These are phyloP conservation scores for Favolaschia claudopus DNA, from an alignment of 768 basidiomycete genomes.

Conservation along the genomic window DNA sequence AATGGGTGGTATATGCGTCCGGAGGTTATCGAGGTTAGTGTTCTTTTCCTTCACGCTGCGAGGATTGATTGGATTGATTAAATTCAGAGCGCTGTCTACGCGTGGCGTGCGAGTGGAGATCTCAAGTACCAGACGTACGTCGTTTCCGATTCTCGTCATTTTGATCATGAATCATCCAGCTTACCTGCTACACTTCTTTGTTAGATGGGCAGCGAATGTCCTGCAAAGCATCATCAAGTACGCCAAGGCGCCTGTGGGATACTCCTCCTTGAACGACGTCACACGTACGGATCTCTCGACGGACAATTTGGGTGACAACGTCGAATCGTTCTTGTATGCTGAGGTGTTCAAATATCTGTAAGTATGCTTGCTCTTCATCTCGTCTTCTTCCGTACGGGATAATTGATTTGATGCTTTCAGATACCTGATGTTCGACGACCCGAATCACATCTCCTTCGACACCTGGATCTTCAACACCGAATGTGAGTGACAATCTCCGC, in stretches of 20 bases:
- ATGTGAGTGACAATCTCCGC: background rate
- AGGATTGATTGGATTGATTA: background rate
- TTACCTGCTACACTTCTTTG: background rate
- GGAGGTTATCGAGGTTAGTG: constrained; percentile 17
- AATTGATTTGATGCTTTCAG: background rate
- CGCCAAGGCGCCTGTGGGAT: constrained; percentile 14
- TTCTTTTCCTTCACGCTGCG: background rate
- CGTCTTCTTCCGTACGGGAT: background rate
- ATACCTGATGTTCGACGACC: constrained; percentile 18
- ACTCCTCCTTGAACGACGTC: constrained; percentile 9
- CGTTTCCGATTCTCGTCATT: background rate
- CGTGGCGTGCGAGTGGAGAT: constrained; percentile 18
- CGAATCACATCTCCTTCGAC: constrained; percentile 17
- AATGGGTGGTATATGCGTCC: constrained; percentile 20
- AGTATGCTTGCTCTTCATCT: background rate
- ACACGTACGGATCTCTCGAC: constrained; percentile 14
- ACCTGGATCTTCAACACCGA: constrained; percentile 19
- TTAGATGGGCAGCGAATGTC: constrained; percentile 11
- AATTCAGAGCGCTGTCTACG: constrained; percentile 18
- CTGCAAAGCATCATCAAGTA: constrained; percentile 15
- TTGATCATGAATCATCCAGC: background rate
- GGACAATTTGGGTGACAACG: constrained; percentile 19
- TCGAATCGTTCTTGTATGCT: constrained; percentile 17
- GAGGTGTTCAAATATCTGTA: constrained; percentile 20
- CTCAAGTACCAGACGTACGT: constrained; percentile 14